Percentiles rank a stretch among this genome's conserved stretches.
These are phyloP conservation scores for Warburgia ugandensis DNA, from an alignment of 164 flowering plant genomes.

Conservation along the genomic window DNA sequence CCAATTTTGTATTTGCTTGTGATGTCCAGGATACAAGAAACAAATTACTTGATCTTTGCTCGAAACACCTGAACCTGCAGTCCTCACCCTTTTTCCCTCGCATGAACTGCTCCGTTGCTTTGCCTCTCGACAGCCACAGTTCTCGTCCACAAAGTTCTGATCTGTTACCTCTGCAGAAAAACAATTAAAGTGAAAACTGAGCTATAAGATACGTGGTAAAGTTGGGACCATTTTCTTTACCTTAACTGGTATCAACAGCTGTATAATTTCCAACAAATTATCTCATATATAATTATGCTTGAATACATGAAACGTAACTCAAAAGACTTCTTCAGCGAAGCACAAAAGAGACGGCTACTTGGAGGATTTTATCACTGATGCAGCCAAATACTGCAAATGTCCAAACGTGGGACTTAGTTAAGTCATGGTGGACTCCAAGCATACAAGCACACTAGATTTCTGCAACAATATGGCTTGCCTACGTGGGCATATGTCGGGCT, in stretches of 20 bases:
- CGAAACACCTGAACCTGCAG: background rate
- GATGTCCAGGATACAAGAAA: background rate
- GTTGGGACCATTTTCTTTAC: background rate
- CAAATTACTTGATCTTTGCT: constrained; percentile 10
- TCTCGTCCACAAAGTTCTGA: constrained; percentile 70
- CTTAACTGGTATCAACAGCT: background rate
- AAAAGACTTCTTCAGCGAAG: background rate
- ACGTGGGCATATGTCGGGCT: too few species aligned
- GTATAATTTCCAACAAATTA: background rate
- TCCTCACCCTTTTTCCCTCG: constrained; percentile 5
- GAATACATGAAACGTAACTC: background rate
- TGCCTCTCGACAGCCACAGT: constrained; percentile 14
- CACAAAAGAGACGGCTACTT: background rate
- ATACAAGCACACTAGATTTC: too few species aligned
- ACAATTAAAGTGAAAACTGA: background rate
- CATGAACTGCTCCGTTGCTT: constrained; percentile 14
- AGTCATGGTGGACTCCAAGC: too few species aligned
- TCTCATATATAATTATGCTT: background rate
- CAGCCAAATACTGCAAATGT: too few species aligned
- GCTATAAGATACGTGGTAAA: background rate
- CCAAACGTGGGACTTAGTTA: too few species aligned
- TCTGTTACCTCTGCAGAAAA: constrained; percentile 52
- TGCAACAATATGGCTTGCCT: too few species aligned
- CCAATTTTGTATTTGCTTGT: background rate
- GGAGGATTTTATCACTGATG: too few species aligned